phyloP scores from a whole-genome alignment of 2,329 filamentous ascomycete genomes.

The Neurospora sp. region DNA sequence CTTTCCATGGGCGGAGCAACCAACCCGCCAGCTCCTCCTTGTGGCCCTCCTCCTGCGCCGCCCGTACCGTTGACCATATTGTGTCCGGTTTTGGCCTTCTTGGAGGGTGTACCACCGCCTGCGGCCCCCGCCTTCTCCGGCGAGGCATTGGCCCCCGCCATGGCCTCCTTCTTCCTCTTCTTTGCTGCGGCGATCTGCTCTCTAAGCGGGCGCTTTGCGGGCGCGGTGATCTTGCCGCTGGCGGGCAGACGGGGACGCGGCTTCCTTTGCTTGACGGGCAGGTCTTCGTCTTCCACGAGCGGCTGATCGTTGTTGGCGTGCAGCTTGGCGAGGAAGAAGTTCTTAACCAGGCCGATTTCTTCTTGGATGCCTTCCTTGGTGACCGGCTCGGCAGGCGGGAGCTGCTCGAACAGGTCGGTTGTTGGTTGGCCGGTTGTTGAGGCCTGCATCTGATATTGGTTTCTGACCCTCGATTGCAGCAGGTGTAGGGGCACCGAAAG shows the following conservation, averaged over 20 bases:
- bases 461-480: constrained; percentile 82
- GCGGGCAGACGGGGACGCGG: constrained; percentile 55
- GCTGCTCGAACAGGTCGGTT: constrained; percentile 55
- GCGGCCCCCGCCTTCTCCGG: constrained; percentile 19
- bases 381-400: constrained; percentile 65
- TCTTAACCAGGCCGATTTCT: constrained; percentile 80
- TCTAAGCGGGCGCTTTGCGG: constrained; percentile 71
- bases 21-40: constrained; percentile 9
- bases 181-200: constrained; percentile 77
- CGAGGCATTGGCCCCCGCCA: constrained; percentile 26
- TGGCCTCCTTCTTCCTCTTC: constrained; percentile 66
- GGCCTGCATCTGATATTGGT: constrained; percentile 69
- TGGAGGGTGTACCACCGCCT: constrained; percentile 29
- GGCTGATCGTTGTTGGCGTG: constrained; percentile 75
- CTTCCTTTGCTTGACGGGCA: constrained; percentile 83
- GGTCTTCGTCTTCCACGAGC: constrained; percentile 86
- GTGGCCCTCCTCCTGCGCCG: neutral
- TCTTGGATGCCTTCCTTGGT: constrained; percentile 66
- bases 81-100: constrained; percentile 39
- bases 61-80: constrained; percentile 26
- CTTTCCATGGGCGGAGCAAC: constrained; percentile 46
- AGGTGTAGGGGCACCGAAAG: constrained; percentile 90
- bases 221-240: constrained; percentile 71
- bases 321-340: constrained; percentile 85
- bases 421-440: constrained; percentile 42